Evolutionary conservation across 768 basidiomycete species (phyloP).

Genomic region (Termitomyces sp.): DNA sequence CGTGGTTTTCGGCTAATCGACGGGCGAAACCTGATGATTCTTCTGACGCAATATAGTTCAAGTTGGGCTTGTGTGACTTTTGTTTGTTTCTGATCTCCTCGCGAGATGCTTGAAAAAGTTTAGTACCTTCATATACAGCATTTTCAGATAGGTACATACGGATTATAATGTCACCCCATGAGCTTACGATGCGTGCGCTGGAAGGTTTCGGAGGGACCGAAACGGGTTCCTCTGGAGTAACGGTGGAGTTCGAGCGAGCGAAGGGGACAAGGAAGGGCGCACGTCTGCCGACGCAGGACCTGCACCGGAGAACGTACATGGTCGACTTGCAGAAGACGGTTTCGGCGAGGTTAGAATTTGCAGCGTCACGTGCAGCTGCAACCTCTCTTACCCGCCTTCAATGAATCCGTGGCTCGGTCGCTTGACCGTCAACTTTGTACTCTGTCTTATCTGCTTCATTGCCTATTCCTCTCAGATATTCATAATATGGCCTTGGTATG

Average conservation of each 20-base stretch:
- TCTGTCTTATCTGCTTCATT: conserved; percentile 79
- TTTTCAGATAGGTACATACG: conserved; percentile 21
- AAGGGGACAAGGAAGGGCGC: conserved; percentile 1
- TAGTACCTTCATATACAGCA: neutral
- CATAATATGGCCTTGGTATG: conserved; percentile 92
- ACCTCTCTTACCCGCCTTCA: neutral
- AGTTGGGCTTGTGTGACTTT: conserved; percentile 16
- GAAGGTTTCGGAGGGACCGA: neutral
- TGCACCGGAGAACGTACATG: conserved; percentile 12
- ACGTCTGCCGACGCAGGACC: conserved; percentile 5
- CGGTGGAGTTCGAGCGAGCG: conserved; percentile 4
- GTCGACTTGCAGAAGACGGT: neutral
- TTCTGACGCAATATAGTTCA: conserved; percentile 23
- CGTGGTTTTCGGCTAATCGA: conserved; percentile 11
- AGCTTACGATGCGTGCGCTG: conserved; percentile 15
- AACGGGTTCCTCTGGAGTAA: conserved; percentile 1
- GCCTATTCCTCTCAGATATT: conserved; percentile 86
- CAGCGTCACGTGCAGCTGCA: conserved; percentile 5
- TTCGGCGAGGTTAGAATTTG: conserved; percentile 1
- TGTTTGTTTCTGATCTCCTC: conserved; percentile 9
- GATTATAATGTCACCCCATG: conserved; percentile 24
- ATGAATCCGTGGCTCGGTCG: conserved; percentile 48
- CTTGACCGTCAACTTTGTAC: conserved; percentile 63
- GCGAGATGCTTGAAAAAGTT: conserved; percentile 9
- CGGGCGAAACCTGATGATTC: conserved; percentile 19